Evolutionary conservation across 805 yeast species (phyloP).

Genomic region (Wickerhamomyces silvicola): DNA sequence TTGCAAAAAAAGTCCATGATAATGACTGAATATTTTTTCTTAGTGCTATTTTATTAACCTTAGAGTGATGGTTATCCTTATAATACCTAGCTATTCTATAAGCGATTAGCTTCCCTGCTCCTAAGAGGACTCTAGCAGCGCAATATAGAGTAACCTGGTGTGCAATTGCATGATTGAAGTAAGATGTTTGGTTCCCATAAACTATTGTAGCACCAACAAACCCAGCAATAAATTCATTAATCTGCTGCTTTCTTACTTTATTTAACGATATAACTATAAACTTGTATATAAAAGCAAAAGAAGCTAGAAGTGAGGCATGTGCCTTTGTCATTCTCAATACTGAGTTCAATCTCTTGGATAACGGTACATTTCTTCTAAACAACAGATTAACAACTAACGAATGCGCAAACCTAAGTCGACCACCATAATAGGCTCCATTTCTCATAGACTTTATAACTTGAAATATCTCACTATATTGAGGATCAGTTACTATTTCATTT

Average conservation of each 20-base stretch:
- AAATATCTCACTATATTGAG: constrained; percentile 28
- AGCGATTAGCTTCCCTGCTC: constrained; percentile 35
- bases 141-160: constrained; percentile 73
- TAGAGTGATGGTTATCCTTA: constrained; percentile 2
- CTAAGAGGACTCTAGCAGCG: constrained; percentile 60
- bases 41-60: constrained; percentile 8
- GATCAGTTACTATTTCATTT: constrained; percentile 25
- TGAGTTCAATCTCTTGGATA: constrained; percentile 36
- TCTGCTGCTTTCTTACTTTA: constrained; percentile 11
- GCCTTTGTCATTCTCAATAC: constrained; percentile 46
- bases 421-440: constrained; percentile 50
- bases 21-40: constrained; percentile 21
- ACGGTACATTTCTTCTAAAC: constrained; percentile 28
- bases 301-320: constrained; percentile 51
- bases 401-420: constrained; percentile 55
- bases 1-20: constrained; percentile 57
- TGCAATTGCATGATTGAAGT: constrained; percentile 43
- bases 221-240: constrained; percentile 28
- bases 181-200: constrained; percentile 29
- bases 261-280: constrained; percentile 25
- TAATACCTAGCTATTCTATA: constrained; percentile 11
- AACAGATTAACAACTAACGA: constrained; percentile 55
- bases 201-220: constrained; percentile 33
- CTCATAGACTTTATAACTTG: constrained; percentile 33
- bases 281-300: constrained; percentile 50